phyloP scores from a whole-genome alignment of 2,329 filamentous ascomycete genomes.

The Sporothrix humicola region DNA sequence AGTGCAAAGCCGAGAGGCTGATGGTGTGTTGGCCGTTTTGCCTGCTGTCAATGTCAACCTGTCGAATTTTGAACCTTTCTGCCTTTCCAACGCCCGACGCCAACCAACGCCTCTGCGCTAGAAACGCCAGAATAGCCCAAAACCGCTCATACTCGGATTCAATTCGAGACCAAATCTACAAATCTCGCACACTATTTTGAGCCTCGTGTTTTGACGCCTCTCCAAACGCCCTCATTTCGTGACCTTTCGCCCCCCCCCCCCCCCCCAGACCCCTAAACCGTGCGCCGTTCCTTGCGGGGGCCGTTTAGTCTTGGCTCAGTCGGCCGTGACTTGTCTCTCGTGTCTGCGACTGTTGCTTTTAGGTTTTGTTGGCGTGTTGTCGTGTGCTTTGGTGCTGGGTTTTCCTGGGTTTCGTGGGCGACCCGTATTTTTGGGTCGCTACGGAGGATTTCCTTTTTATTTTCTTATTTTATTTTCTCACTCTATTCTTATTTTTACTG shows the following conservation, averaged over 20 bases:
- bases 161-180: background rate
- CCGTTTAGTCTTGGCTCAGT: background rate
- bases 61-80: background rate
- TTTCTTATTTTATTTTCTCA: slow-evolving; percentile 27
- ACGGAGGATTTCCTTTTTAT: background rate
- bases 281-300: slow-evolving; percentile 10
- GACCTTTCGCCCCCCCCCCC: slow-evolving; percentile 26
- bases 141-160: background rate
- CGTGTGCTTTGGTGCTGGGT: too few relatives aligned
- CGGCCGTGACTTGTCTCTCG: background rate
- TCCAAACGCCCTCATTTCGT: slow-evolving; percentile 6
- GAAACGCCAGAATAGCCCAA: background rate
- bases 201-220: slow-evolving; percentile 2
- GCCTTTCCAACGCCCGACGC: slow-evolving; percentile 12
- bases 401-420: background rate
- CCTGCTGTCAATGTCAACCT: background rate
- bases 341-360: background rate
- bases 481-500: slow-evolving; percentile 12
- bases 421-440: background rate
- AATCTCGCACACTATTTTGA: background rate
- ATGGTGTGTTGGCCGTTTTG: slow-evolving; percentile 9
- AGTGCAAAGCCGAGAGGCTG: background rate
- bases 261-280: slow-evolving; percentile 17
- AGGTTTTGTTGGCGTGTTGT: background rate
- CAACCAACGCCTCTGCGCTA: slow-evolving; percentile 13